A percentile compares a stretch with the other conserved stretches of the same genome.
Conservation (phyloP, 2,329 filamentous ascomycete species). For the Trichoderma simmonsii region DNA sequence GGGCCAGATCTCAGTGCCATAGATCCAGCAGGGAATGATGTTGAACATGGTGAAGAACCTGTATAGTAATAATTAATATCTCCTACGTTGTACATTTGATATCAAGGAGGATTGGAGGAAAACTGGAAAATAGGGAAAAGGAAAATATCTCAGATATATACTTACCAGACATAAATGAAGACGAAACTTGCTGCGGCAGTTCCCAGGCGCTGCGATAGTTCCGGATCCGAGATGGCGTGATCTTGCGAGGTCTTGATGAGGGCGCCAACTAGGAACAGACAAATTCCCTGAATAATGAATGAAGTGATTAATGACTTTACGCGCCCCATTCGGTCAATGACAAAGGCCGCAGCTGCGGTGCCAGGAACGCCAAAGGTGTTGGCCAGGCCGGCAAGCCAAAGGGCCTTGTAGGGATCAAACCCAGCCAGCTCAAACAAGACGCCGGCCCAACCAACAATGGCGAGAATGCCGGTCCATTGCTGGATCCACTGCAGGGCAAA, state of each 20-base stretch:
- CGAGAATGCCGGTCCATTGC: slow-evolving; percentile 44
- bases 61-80: slow-evolving; percentile 1
- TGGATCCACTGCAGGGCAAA: slow-evolving; percentile 42
- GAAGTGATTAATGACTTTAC: slow-evolving; percentile 30
- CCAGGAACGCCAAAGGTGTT: slow-evolving; percentile 52
- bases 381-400: slow-evolving; percentile 46
- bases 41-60: slow-evolving; percentile 35
- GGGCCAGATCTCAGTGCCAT: slow-evolving; percentile 54
- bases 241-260: slow-evolving; percentile 31
- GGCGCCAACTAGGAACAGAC: slow-evolving; percentile 32
- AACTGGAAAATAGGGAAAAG: neutral
- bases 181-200: slow-evolving; percentile 27
- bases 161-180: slow-evolving; percentile 27
- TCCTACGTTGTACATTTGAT: neutral
- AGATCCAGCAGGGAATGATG: slow-evolving; percentile 34
- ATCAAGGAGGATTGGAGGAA: neutral
- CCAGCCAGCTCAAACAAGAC: slow-evolving; percentile 26
- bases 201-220: slow-evolving; percentile 21
- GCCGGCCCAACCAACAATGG: slow-evolving; percentile 37
- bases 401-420: slow-evolving; percentile 26
- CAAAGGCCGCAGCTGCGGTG: slow-evolving; percentile 49
- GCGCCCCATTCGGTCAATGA: slow-evolving; percentile 49
- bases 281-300: slow-evolving; percentile 30
- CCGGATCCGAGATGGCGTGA: slow-evolving; percentile 9
- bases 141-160: neutral